Evolutionary conservation across 2,329 filamentous ascomycete species (phyloP).

Genomic region (Talaromyces funiculosus): DNA sequence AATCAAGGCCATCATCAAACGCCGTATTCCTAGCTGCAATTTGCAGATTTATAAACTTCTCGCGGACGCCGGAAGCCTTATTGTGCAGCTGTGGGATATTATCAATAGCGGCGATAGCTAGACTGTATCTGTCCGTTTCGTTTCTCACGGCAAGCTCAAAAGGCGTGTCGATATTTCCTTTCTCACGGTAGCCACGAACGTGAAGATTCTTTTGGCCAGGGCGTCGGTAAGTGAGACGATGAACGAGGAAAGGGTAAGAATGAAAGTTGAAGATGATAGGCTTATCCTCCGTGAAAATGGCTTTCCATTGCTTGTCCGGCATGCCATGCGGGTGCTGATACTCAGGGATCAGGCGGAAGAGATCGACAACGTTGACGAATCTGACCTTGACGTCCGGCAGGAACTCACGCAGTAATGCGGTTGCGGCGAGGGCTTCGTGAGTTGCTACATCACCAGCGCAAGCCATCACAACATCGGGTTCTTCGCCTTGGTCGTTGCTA

Average conservation of each 20-base stretch:
- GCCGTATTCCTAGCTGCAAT: slow-evolving; percentile 59
- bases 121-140: slow-evolving; percentile 68
- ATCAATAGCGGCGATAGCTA: slow-evolving; percentile 73
- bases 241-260: slow-evolving; percentile 74
- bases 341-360: slow-evolving; percentile 71
- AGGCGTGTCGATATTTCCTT: slow-evolving; percentile 78
- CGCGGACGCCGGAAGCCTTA: slow-evolving; percentile 56
- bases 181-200: slow-evolving; percentile 74
- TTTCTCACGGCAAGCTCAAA: slow-evolving; percentile 74
- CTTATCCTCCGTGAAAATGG: slow-evolving; percentile 66
- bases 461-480: slow-evolving; percentile 72
- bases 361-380: slow-evolving; percentile 73
- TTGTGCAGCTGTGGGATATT: slow-evolving; percentile 59
- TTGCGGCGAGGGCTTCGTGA: slow-evolving; percentile 67
- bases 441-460: slow-evolving; percentile 70
- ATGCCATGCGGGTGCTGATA: slow-evolving; percentile 69
- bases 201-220: slow-evolving; percentile 63
- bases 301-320: slow-evolving; percentile 58
- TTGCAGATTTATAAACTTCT: slow-evolving; percentile 60
- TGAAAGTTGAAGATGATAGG: slow-evolving; percentile 82
- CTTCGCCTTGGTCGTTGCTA: slow-evolving; percentile 60
- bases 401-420: slow-evolving; percentile 65
- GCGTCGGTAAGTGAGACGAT: slow-evolving; percentile 70
- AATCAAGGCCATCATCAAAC: slow-evolving; percentile 66
- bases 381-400: slow-evolving; percentile 69